phyloP scores from a whole-genome alignment of 257 asterid genomes.

The Scutellaria minor region DNA sequence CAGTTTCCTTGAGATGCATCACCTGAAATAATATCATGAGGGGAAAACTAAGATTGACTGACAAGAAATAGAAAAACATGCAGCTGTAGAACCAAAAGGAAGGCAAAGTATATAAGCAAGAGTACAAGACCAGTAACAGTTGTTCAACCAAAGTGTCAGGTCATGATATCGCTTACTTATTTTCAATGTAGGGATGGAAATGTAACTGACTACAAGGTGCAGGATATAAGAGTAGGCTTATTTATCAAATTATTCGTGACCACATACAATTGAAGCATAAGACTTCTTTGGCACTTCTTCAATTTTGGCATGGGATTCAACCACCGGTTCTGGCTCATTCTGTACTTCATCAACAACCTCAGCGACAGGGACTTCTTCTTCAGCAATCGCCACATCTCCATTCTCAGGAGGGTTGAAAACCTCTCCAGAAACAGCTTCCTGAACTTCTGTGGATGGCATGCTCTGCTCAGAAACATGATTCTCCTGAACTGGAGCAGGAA shows the following conservation, averaged over 20 bases:
- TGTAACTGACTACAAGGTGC: background rate
- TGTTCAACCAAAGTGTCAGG: background rate
- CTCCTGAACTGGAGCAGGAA: slow-evolving; percentile 57
- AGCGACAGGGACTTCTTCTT: slow-evolving; percentile 75
- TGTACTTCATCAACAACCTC: slow-evolving; percentile 79
- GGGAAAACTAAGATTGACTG: background rate
- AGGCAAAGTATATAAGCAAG: slow-evolving; percentile 1
- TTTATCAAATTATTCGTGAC: slow-evolving; percentile 3
- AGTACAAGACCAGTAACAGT: slow-evolving; percentile 8
- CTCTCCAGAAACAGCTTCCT: slow-evolving; percentile 66
- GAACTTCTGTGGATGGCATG: slow-evolving; percentile 55
- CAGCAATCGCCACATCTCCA: slow-evolving; percentile 56
- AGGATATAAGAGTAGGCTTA: slow-evolving; percentile 8
- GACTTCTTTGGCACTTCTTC: slow-evolving; percentile 85
- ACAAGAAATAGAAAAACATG: background rate
- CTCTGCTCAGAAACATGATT: slow-evolving; percentile 57
- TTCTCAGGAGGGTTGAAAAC: slow-evolving; percentile 82
- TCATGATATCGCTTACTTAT: background rate
- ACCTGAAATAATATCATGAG: slow-evolving; percentile 61
- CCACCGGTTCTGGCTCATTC: slow-evolving; percentile 49
- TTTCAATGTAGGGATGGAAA: slow-evolving; percentile 4
- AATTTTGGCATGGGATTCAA: slow-evolving; percentile 57
- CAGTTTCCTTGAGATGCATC: slow-evolving; percentile 72
- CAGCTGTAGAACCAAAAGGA: slow-evolving; percentile 1
- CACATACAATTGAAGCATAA: slow-evolving; percentile 91